Percentiles rank a stretch among this genome's conserved stretches.
Conservation (phyloP, 2,329 filamentous ascomycete species). For the Leptographium lundbergii region DNA sequence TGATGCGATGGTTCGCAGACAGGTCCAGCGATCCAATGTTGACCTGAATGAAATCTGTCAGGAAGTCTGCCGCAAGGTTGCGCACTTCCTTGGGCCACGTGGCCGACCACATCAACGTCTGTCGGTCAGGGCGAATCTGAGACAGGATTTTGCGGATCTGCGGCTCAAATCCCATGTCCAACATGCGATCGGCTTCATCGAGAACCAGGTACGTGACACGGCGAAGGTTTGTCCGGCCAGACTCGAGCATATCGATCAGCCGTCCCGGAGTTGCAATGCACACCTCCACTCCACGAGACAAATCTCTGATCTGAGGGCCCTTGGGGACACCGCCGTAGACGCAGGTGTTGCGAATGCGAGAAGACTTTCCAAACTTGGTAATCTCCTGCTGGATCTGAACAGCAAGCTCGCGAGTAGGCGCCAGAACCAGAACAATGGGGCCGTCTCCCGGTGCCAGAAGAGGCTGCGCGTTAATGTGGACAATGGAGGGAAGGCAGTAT, state of each 20-base stretch:
- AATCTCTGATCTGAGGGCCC: slow-evolving; percentile 90
- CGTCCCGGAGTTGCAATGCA: slow-evolving; percentile 97
- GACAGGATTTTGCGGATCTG: slow-evolving; percentile 98
- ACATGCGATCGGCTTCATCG: slow-evolving; percentile 97
- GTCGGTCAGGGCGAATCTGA: slow-evolving; percentile 94
- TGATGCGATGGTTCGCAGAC: slow-evolving; percentile 94
- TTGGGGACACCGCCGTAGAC: slow-evolving; percentile 99
- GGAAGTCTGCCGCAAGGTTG: slow-evolving; percentile 78
- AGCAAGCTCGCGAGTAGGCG: slow-evolving; percentile 92
- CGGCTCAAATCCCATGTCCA: slow-evolving; percentile 99
- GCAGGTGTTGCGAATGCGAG: slow-evolving; percentile 95
- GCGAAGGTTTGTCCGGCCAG: slow-evolving; percentile 93
- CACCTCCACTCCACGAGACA: slow-evolving; percentile 90
- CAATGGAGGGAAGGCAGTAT: slow-evolving; percentile 94
- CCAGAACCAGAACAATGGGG: slow-evolving; percentile 90
- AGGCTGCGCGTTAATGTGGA: slow-evolving; percentile 98
- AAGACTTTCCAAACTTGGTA: slow-evolving; percentile 96
- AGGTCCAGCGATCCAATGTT: slow-evolving; percentile 96
- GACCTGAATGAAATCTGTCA: slow-evolving; percentile 95
- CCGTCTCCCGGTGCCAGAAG: slow-evolving; percentile 90
- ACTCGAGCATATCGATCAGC: slow-evolving; percentile 97
- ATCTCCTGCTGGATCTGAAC: slow-evolving; percentile 99
- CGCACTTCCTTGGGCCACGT: slow-evolving; percentile 99
- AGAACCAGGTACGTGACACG: slow-evolving; percentile 97
- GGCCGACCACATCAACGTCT: slow-evolving; percentile 99